Conservation (phyloP, 2,329 filamentous ascomycete species). For the Pyrenophora tritici-repentis region DNA sequence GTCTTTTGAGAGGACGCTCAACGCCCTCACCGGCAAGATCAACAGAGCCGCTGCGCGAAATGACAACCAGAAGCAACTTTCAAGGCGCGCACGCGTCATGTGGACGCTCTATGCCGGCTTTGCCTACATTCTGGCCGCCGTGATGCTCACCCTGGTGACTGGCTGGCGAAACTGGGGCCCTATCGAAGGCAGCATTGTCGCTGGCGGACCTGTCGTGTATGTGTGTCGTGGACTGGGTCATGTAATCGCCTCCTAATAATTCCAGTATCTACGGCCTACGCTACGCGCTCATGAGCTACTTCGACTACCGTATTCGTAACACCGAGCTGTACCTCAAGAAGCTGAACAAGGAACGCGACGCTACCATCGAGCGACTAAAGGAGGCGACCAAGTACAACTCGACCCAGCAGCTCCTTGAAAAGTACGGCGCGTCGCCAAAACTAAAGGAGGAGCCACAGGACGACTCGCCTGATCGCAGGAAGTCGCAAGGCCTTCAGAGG, state of each 20-base stretch:
- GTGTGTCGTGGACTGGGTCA: constrained; percentile 29
- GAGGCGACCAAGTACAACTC: constrained; percentile 95
- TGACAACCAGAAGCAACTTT: constrained; percentile 71
- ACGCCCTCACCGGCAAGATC: constrained; percentile 82
- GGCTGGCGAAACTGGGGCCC: constrained; percentile 79
- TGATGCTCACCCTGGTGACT: constrained; percentile 82
- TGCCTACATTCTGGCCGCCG: constrained; percentile 83
- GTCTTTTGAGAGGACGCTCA: constrained; percentile 89
- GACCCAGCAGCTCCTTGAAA: constrained; percentile 88
- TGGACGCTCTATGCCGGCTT: constrained; percentile 91
- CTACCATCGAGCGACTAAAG: constrained; percentile 93
- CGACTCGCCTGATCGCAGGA: constrained; percentile 32
- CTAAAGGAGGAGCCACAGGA: constrained; percentile 48
- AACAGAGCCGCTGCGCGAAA: constrained; percentile 72
- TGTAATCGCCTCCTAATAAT: constrained; percentile 20
- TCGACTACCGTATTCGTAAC: constrained; percentile 77
- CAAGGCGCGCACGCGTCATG: constrained; percentile 79
- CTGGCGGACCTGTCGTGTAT: constrained; percentile 78
- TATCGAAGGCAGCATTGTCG: constrained; percentile 77
- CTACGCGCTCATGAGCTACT: constrained; percentile 69
- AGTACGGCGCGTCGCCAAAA: constrained; percentile 72
- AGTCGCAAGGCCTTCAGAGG: constrained; percentile 38
- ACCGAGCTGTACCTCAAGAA: constrained; percentile 72
- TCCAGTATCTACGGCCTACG: constrained; percentile 79
- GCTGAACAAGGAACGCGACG: constrained; percentile 76